These are phyloP conservation scores for Chlamydomonas sp. DNA, from an alignment of 139 green algal genomes.

Conservation along the genomic window DNA sequence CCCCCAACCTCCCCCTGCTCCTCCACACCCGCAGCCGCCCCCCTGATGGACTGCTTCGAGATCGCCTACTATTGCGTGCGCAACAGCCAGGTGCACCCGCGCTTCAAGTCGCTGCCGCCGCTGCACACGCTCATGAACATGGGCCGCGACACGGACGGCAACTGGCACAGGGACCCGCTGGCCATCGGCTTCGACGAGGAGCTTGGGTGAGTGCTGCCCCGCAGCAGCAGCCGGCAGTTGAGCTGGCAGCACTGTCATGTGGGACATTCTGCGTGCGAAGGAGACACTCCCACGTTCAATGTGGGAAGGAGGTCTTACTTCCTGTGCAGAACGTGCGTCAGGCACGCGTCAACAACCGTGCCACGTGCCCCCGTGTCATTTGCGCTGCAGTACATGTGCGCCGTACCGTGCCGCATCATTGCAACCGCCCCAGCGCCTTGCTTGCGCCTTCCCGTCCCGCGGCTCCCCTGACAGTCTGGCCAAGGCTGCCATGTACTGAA, in stretches of 20 bases:
- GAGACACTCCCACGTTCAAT: no score
- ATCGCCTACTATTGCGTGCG: slow-evolving; percentile 68
- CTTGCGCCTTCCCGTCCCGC: no score
- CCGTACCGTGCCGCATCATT: no score
- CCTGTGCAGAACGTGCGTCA: no score
- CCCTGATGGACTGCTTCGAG: slow-evolving; percentile 62
- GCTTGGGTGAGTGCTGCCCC: slow-evolving; percentile 46
- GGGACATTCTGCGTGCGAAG: not conserved
- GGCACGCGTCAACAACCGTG: no score
- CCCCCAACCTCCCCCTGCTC: not conserved
- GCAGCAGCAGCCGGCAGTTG: no score
- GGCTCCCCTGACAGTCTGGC: no score
- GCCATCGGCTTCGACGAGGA: slow-evolving; percentile 55
- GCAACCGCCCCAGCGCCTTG: no score
- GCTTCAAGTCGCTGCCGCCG: slow-evolving; percentile 55
- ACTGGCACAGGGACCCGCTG: slow-evolving; percentile 45
- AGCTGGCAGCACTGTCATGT: not conserved
- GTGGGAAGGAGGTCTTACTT: no score
- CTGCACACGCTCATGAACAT: slow-evolving; percentile 59
- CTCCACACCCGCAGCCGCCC: slow-evolving; percentile 24
- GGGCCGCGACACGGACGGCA: slow-evolving; percentile 43
- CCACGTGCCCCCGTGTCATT: no score
- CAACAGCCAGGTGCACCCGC: slow-evolving; percentile 52
- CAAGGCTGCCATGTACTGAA: not conserved
- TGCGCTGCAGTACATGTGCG: no score